A percentile compares a stretch with the other conserved stretches of the same genome.
phyloP scores from a whole-genome alignment of 129 eudicot species.

The Silybum marianum region DNA sequence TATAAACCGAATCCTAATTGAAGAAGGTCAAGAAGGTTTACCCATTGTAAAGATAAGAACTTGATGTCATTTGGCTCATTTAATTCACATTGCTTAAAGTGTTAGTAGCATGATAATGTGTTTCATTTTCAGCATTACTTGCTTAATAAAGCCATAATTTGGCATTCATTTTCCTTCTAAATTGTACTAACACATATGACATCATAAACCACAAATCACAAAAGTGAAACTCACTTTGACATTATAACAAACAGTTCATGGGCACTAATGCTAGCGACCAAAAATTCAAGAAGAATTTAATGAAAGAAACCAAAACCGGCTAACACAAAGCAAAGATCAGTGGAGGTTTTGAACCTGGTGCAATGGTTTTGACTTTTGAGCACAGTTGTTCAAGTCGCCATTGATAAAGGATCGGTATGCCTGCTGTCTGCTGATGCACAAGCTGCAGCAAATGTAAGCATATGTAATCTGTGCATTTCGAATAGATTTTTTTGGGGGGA shows the following conservation, averaged over 20 bases:
- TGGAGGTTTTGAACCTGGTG: slow-evolving; percentile 42
- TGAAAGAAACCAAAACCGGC: no score
- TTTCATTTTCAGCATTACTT: not conserved
- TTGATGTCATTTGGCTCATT: no score
- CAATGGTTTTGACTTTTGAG: slow-evolving; percentile 43
- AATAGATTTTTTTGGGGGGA: no score
- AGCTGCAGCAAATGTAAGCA: no score
- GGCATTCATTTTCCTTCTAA: not conserved
- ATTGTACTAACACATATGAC: not conserved
- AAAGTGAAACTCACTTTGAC: not conserved
- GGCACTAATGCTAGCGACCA: slow-evolving; percentile 38
- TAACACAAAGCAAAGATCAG: slow-evolving; percentile 47
- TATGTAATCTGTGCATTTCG: no score
- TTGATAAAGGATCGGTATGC: slow-evolving; percentile 64
- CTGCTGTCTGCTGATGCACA: no score
- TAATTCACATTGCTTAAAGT: not conserved
- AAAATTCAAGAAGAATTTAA: slow-evolving; percentile 49
- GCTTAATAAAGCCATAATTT: not conserved
- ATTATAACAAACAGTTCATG: not conserved
- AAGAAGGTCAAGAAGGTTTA: no score
- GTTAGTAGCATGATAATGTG: not conserved
- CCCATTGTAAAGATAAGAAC: no score
- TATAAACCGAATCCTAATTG: no score
- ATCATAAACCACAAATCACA: not conserved
- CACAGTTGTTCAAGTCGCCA: slow-evolving; percentile 39